phyloP scores from a whole-genome alignment of 345 rosid genomes.

The Hypericum perforatum region DNA sequence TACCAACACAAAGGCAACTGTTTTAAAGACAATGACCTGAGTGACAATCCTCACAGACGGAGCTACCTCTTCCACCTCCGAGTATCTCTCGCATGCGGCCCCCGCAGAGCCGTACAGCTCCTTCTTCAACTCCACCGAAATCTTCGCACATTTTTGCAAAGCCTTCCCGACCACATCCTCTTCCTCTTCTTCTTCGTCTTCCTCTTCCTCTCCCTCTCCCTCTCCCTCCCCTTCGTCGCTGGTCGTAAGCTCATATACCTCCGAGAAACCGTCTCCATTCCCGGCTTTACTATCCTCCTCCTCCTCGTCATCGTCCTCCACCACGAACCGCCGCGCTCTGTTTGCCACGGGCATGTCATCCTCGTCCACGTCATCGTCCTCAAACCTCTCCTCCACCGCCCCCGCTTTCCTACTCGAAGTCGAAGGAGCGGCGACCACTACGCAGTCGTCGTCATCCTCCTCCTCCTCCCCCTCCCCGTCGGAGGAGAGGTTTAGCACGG shows the following conservation, averaged over 20 bases:
- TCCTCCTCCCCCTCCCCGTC: constrained; percentile 9
- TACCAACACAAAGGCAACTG: background rate
- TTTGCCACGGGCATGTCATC: constrained; percentile 13
- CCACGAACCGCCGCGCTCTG: constrained; percentile 61
- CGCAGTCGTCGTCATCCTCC: constrained; percentile 39
- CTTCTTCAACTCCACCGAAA: constrained; percentile 60
- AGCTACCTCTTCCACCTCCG: constrained; percentile 85
- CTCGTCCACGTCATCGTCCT: constrained; percentile 34
- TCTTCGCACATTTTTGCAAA: constrained; percentile 74
- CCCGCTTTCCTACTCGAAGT: constrained; percentile 8
- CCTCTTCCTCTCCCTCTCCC: constrained; percentile 13
- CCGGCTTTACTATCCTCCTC: constrained; percentile 17
- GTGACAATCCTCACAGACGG: constrained; percentile 76
- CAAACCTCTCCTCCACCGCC: constrained; percentile 27
- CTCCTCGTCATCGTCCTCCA: constrained; percentile 60
- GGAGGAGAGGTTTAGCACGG: constrained; percentile 9
- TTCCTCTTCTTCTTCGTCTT: constrained; percentile 19
- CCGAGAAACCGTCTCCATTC: constrained; percentile 27
- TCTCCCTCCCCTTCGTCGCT: constrained; percentile 36
- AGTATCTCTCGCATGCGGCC: constrained; percentile 54
- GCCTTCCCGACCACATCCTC: constrained; percentile 87
- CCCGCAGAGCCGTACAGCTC: constrained; percentile 71
- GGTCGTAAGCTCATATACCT: constrained; percentile 29
- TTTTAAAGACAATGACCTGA: constrained; percentile 38
- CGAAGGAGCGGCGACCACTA: constrained; percentile 25